Base-by-base conservation (phyloP, 352 stramenopile species). In the Phytophthora cactorum region DNA sequence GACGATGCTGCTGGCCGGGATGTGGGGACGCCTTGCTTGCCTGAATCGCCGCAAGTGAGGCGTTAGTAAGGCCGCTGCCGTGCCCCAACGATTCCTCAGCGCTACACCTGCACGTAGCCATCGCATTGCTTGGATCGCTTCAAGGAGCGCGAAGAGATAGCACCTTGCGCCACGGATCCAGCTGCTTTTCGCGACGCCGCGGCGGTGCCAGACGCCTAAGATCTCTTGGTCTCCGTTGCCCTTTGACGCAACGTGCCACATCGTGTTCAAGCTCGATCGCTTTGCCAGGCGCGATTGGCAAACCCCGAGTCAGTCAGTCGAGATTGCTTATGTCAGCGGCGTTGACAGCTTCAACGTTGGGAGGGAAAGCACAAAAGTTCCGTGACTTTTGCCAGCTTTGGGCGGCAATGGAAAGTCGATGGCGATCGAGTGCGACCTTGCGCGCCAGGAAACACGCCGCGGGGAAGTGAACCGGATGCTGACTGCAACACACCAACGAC, bases 121-220 rank as follows among this genome's bases (percentile, higher is more conserved):
- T 64, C 62, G 61, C 53, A 43, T 43, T 43, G 12, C 36, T 4
- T 7, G 36, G 36, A 22, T 38, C 47, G 41, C 70, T 71, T 75
- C 67, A 67, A 74, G 17, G 43, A 63, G 67, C 5, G 53, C 51
- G 11, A 7, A 6, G 47, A 29, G 53, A 49, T 41, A 32, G 38
- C 51, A 62, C 27, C 44, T 58, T 56, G 14, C 57, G 57, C 57
- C 34, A 27, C 46, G 15, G 28, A 39, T 68, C 47, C 72, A 71
- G 65, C 53, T 78, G 73, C 53, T 78, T 78, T 78, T 44, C 50
- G 15, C 50, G 64, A 76, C 39, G 29, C 10, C 36, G 65, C 72
- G 8, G 52, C 32, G 36, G 46, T 56, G 57, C 44, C 67, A 75
- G 71, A 61, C 55, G 53, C n/a, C 14, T 10, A 28, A 17, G 32